Evolutionary conservation across 164 flowering plant species (phyloP), one percentile per base, ranked within the genome.

Genomic region (Magnolia kwangsiensis): DNA sequence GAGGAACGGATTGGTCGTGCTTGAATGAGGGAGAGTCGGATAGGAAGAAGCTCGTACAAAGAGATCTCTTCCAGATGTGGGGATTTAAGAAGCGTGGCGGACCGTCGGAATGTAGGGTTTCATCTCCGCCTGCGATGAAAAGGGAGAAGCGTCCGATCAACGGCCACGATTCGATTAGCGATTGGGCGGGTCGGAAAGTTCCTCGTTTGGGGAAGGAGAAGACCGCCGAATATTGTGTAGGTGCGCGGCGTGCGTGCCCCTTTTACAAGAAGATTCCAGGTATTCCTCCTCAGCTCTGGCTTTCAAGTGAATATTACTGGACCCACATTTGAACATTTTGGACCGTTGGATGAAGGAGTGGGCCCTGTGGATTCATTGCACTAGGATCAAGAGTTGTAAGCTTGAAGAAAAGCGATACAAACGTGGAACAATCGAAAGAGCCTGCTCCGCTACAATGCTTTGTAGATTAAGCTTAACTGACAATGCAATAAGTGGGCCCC

Each of bases 241-340:
- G 71, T 61, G 14, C 20, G 27, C 65, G 18, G 13, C 80, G 91
- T 27, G 20, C 66, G 68, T 91, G 93, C 83, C 96, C 96, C 21
- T 91, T 91, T 71, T 90, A 91, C 65, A 91, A 91, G 84, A 91
- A 86, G 78, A 87, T 91, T 61, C 89, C 90, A 19, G 92, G 96
- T 91, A 51, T 23, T 45, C 11, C 14, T 71, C 8, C 51, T 55
- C 61, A 14, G 58, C 3, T 31, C 4, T 2, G 58, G 66, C 13
- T 55, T 10, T 55, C 61, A 10, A 16, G 18, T 10, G 61, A 55
- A 55, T 55, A 55, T 55, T 10, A 16, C 11, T 37, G 45, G 45
- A 37, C 7, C 45, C 45, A 37, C 45, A 37, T 37, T 37, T 37
- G 45, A 37, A 37, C 45, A 37, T 37, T 37, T 37, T 37, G 45